These are phyloP conservation scores for Alternaria brassicae DNA, from an alignment of 2,329 filamentous ascomycete species.

Conservation along the genomic window DNA sequence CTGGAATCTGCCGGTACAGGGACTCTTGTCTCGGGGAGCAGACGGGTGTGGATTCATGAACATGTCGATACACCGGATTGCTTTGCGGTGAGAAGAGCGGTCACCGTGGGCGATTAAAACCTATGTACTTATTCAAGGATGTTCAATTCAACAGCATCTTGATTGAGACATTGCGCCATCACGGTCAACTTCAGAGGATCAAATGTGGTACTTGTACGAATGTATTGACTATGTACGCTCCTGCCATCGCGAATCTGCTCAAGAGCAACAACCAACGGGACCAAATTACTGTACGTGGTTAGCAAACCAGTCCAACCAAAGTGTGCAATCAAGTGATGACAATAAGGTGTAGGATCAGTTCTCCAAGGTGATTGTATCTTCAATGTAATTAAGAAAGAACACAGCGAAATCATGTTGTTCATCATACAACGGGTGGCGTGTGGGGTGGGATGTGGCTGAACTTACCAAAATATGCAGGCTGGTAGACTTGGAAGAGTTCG, in stretches of 20 bases:
- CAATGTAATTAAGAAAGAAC: conserved; percentile 69
- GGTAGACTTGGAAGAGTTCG: not conserved
- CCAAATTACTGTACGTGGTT: conserved; percentile 10
- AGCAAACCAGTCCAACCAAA: conserved; percentile 10
- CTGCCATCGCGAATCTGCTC: conserved; percentile 2
- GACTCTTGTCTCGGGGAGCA: conserved; percentile 8
- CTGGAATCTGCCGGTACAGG: conserved; percentile 14
- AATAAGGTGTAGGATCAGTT: conserved; percentile 57
- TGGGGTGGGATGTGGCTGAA: conserved; percentile 1
- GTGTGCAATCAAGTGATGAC: not conserved
- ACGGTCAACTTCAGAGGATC: not conserved
- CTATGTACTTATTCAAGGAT: not conserved
- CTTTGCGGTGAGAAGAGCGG: conserved; percentile 24
- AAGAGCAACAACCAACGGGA: not conserved
- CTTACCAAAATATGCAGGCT: conserved; percentile 24
- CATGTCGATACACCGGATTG: conserved; percentile 7
- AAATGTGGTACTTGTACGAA: not conserved
- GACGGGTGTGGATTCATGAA: not conserved
- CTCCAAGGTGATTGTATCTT: conserved; percentile 71
- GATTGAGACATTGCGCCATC: not conserved
- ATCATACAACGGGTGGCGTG: conserved; percentile 56
- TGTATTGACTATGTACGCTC: conserved; percentile 12
- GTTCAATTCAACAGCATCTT: not conserved
- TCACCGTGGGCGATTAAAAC: conserved; percentile 12
- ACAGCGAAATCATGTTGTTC: conserved; percentile 66